These are phyloP conservation scores for Strigomonas oncopelti DNA, from an alignment of 208 protist genomes.

Conservation along the genomic window DNA sequence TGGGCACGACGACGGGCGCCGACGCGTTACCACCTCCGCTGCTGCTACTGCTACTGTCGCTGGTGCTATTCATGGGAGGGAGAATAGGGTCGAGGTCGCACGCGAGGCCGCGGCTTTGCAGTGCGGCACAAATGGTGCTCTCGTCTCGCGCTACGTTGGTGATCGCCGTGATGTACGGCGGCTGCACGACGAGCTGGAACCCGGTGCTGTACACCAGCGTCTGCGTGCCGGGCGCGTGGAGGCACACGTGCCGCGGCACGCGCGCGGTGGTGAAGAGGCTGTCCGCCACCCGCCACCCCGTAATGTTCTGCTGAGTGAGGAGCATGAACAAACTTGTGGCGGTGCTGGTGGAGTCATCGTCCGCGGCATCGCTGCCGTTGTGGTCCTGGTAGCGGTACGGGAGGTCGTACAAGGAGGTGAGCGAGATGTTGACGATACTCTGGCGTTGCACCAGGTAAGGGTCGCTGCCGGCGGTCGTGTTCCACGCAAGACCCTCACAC, in stretches of 20 bases:
- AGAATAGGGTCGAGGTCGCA: not conserved
- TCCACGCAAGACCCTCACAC: constrained; percentile 24
- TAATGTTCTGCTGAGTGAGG: constrained; percentile 31
- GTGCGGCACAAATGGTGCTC: constrained; percentile 9
- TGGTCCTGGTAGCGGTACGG: constrained; percentile 40
- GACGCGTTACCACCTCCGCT: no score
- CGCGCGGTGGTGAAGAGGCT: constrained; percentile 9
- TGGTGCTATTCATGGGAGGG: no score
- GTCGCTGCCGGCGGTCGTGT: not conserved
- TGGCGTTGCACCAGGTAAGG: constrained; percentile 20
- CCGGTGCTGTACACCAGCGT: constrained; percentile 38
- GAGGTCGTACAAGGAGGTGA: constrained; percentile 59
- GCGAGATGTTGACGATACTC: constrained; percentile 54
- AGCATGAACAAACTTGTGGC: constrained; percentile 29
- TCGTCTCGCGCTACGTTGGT: constrained; percentile 35
- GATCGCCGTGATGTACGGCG: constrained; percentile 36
- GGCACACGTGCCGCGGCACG: constrained; percentile 47
- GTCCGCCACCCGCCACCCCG: constrained; percentile 31
- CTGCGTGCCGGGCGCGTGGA: constrained; percentile 57
- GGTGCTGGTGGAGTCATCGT: not conserved
- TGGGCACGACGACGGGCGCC: no score
- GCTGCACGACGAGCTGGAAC: constrained; percentile 55
- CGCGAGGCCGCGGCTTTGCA: constrained; percentile 9
- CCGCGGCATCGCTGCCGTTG: constrained; percentile 9
- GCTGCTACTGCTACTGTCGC: no score